Percentiles rank a stretch among this genome's conserved stretches.
Conservation (phyloP, 441 rosid genomes). For the Raphanus hybrid region DNA sequence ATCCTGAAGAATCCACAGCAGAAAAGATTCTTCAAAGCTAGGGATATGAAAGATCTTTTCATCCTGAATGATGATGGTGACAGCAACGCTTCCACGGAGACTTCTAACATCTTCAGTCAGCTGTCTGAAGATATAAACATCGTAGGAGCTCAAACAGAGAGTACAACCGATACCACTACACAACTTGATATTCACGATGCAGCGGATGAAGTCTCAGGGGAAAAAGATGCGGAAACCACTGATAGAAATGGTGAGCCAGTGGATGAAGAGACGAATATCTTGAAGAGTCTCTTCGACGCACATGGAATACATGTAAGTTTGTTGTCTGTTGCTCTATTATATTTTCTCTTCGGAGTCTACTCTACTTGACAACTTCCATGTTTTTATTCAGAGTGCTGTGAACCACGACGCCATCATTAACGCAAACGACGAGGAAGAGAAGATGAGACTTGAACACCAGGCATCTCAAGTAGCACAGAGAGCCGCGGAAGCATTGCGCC, state of each 20-base stretch:
- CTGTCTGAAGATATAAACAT: slow-evolving; percentile 71
- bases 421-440: slow-evolving; percentile 75
- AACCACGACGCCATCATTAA: slow-evolving; percentile 86
- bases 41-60: slow-evolving; percentile 97
- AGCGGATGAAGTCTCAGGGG: slow-evolving; percentile 46
- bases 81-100: slow-evolving; percentile 71
- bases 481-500: slow-evolving; percentile 93
- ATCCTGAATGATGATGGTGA: slow-evolving; percentile 72
- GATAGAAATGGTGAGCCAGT: slow-evolving; percentile 52
- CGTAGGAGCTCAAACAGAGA: slow-evolving; percentile 57
- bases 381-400: slow-evolving; percentile 73
- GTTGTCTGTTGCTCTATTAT: background rate
- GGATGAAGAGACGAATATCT: slow-evolving; percentile 78
- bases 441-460: slow-evolving; percentile 84
- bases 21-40: slow-evolving; percentile 91
- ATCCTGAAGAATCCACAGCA: slow-evolving; percentile 96
- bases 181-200: slow-evolving; percentile 41
- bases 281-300: slow-evolving; percentile 82
- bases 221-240: slow-evolving; percentile 56
- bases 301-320: slow-evolving; percentile 88
- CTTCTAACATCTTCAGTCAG: slow-evolving; percentile 88
- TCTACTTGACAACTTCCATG: slow-evolving; percentile 11
- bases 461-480: slow-evolving; percentile 89
- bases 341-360: background rate
- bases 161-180: slow-evolving; percentile 33